Conservation (phyloP, 2,329 filamentous ascomycete species). For the Dactylonectria macrodidyma region DNA sequence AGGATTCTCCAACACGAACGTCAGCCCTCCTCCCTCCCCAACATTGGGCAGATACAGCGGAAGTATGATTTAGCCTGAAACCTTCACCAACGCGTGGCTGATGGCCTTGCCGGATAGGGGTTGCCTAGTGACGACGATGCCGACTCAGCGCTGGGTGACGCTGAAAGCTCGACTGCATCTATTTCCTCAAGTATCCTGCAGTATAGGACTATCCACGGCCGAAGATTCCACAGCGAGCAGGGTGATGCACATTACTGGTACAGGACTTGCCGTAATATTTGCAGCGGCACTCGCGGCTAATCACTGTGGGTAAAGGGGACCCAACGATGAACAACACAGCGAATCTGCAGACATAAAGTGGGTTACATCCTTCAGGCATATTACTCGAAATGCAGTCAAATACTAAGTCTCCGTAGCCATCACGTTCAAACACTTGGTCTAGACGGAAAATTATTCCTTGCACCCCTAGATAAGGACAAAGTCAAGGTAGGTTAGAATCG, state of each 20-base stretch:
- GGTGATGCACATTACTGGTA: constrained; percentile 9
- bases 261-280: not conserved
- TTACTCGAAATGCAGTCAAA: not conserved
- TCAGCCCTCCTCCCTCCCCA: not conserved
- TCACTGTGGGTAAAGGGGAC: constrained; percentile 24
- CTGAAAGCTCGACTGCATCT: constrained; percentile 4
- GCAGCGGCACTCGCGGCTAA: not conserved
- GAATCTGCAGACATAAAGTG: constrained; percentile 41
- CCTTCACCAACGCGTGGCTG: not conserved
- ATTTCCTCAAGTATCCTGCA: constrained; percentile 3
- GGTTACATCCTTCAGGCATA: not conserved
- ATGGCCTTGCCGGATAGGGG: not conserved
- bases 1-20: not conserved
- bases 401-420: constrained; percentile 19
- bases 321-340: constrained; percentile 37
- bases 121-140: not conserved
- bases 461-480: constrained; percentile 22
- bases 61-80: not conserved
- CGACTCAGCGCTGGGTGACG: not conserved
- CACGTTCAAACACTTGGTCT: constrained; percentile 28
- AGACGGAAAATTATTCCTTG: constrained; percentile 29
- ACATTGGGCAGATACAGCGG: not conserved
- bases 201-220: constrained; percentile 8
- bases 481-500: constrained; percentile 17
- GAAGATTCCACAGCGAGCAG: constrained; percentile 7